phyloP scores from a whole-genome alignment of 2,329 filamentous ascomycete species.

The Nemania serpens region DNA sequence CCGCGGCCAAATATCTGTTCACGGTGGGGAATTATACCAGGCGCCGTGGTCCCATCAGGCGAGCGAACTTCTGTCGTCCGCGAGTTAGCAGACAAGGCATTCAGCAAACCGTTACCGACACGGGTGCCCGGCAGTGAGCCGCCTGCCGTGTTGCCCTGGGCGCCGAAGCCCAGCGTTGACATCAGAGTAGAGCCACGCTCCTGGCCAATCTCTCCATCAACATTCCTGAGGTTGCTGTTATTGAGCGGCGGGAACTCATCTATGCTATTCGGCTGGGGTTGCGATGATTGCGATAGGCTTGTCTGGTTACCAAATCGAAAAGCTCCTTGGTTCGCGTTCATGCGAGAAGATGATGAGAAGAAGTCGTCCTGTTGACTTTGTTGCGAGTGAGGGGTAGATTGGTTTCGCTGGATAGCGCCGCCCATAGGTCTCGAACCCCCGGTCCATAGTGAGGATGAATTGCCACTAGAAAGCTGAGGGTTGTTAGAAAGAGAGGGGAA shows the following conservation, averaged over 20 bases:
- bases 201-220: conserved; percentile 62
- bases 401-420: conserved; percentile 56
- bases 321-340: conserved; percentile 50
- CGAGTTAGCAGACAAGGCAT: conserved; percentile 65
- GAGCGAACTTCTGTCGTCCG: conserved; percentile 56
- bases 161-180: conserved; percentile 58
- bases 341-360: conserved; percentile 45
- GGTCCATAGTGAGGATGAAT: conserved; percentile 59
- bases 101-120: conserved; percentile 64
- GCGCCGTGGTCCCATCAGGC: conserved; percentile 48
- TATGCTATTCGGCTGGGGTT: conserved; percentile 53
- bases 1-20: background rate
- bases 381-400: conserved; percentile 57
- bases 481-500: conserved; percentile 70
- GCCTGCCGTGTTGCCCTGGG: conserved; percentile 49
- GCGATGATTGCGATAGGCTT: conserved; percentile 49
- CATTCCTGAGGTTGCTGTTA: conserved; percentile 48
- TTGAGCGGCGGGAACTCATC: conserved; percentile 69
- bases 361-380: conserved; percentile 55
- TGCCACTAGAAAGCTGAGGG: conserved; percentile 56
- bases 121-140: conserved; percentile 49
- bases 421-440: conserved; percentile 54
- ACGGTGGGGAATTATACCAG: conserved; percentile 39
- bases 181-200: conserved; percentile 58
- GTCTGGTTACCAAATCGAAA: conserved; percentile 60